phyloP scores from a whole-genome alignment of 768 basidiomycete genomes.

The Saitozyma podzolica region DNA sequence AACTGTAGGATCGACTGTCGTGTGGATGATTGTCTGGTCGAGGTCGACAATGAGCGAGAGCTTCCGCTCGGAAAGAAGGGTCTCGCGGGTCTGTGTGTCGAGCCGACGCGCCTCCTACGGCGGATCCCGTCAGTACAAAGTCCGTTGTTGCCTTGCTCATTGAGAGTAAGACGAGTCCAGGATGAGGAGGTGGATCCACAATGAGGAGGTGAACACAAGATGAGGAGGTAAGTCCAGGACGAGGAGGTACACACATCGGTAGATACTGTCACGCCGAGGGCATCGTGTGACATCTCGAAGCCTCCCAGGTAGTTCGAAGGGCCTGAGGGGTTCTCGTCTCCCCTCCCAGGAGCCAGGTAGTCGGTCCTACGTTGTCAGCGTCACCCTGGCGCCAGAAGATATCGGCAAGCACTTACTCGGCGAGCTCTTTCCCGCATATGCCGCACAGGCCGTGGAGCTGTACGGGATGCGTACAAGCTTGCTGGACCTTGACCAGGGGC shows the following conservation, averaged over 20 bases:
- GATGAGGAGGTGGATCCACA: too few species aligned
- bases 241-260: slow-evolving; percentile 50
- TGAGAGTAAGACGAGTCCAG: too few species aligned
- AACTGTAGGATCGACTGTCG: slow-evolving; percentile 96
- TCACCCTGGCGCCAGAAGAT: not conserved
- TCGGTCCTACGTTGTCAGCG: slow-evolving; percentile 37
- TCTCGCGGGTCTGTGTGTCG: slow-evolving; percentile 76
- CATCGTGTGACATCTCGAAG: slow-evolving; percentile 79
- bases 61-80: slow-evolving; percentile 71
- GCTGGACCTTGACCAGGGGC: slow-evolving; percentile 62
- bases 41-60: slow-evolving; percentile 96
- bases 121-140: not conserved
- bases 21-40: slow-evolving; percentile 98
- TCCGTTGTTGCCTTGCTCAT: not conserved
- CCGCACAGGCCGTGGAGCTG: slow-evolving; percentile 91
- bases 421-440: slow-evolving; percentile 93
- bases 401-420: slow-evolving; percentile 26
- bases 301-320: slow-evolving; percentile 31
- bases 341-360: slow-evolving; percentile 36
- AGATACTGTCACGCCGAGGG: slow-evolving; percentile 86
- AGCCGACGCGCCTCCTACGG: slow-evolving; percentile 76
- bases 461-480: slow-evolving; percentile 95
- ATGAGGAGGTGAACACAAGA: too few species aligned
- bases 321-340: slow-evolving; percentile 17
- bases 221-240: not conserved